phyloP scores from a whole-genome alignment of 1,284 basidiomycete genomes.

The Fomitopsis pinicola region DNA sequence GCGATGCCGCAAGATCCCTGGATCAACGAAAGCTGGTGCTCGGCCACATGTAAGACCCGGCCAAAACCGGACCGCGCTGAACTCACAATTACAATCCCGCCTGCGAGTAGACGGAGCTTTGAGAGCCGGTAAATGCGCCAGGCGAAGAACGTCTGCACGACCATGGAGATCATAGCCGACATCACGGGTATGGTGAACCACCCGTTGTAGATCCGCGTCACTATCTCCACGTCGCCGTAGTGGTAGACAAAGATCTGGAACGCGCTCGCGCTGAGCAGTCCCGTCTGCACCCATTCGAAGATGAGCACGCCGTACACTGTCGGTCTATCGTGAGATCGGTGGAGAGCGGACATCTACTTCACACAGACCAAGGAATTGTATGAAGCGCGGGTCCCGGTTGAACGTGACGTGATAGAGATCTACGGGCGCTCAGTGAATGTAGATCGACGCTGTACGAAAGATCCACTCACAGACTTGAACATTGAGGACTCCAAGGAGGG shows the following conservation, averaged over 20 bases:
- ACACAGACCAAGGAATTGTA: slow-evolving; percentile 1
- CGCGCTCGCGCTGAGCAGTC: slow-evolving; percentile 9
- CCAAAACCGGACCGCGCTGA: not conserved
- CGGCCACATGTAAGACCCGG: not conserved
- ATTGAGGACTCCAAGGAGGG: slow-evolving; percentile 5
- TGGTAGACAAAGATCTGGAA: slow-evolving; percentile 14
- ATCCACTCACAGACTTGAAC: not conserved
- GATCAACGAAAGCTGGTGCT: not conserved
- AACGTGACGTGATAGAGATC: slow-evolving; percentile 9
- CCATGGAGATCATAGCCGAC: not conserved
- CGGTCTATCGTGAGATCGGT: not conserved
- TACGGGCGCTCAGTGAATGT: not conserved
- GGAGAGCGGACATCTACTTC: not conserved
- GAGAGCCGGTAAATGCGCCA: not conserved
- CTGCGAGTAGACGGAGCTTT: not conserved
- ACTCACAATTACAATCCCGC: not conserved
- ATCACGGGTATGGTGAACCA: not conserved
- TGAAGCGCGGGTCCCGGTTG: slow-evolving; percentile 1
- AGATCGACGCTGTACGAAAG: not conserved
- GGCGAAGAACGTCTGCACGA: not conserved
- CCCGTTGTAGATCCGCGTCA: not conserved
- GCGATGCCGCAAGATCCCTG: not conserved
- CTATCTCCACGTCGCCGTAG: slow-evolving; percentile 7
- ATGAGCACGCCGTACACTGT: slow-evolving; percentile 15
- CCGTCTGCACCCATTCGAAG: slow-evolving; percentile 13